Evolutionary conservation across 495 filamentous ascomycete species (phyloP), one percentile per base, ranked within the genome.

Genomic region (Staphylotrichum longicolle): DNA sequence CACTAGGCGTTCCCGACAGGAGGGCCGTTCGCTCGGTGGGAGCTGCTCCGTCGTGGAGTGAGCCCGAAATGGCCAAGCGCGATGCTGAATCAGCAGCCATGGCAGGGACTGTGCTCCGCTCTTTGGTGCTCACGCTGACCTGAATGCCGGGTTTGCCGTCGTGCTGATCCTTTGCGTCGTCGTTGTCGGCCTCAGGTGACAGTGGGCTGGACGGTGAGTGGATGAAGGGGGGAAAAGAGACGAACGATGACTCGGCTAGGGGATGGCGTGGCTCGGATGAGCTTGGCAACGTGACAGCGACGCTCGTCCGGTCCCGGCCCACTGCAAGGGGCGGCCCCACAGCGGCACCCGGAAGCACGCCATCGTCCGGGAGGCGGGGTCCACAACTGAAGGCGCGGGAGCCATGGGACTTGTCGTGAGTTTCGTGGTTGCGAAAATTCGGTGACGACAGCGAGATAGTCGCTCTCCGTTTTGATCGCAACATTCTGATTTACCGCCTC

Each of bases 11-110:
- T 3, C 37, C 47, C 32, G 41, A 40, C 2, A 60, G 47, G 9
- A 60, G 58, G 4, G 58, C 49, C 41, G 7, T 11, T n/a, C 58
- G 49, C 12, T 60, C 58, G 40, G 58, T n/a, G 6, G 57, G n/a
- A 2, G 57, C 49, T 3, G 32, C 39, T 30, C 45, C 55, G 44
- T 49, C 9, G 32, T 57, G 15, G 34, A 5, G 11, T 14, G 6
- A 5, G 11, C n/a, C 45, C 7, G 45, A 44, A 27, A 11, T 15
- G 49, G 49, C 10, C 4, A 52, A 20, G 48, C 48, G 48, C 48
- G 34, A 35, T 2, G 34, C 10, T 8, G 32, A 8, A 27, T 39
- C 10, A 5, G 14, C 14, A 30, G 9, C 14, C 50, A 9, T 39
- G 20, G 20, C 20, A 27, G 20, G 20, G 20, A 27, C 20, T 27